phyloP scores from a whole-genome alignment of 2,329 filamentous ascomycete species.

The Sphaerostilbella broomeana region DNA sequence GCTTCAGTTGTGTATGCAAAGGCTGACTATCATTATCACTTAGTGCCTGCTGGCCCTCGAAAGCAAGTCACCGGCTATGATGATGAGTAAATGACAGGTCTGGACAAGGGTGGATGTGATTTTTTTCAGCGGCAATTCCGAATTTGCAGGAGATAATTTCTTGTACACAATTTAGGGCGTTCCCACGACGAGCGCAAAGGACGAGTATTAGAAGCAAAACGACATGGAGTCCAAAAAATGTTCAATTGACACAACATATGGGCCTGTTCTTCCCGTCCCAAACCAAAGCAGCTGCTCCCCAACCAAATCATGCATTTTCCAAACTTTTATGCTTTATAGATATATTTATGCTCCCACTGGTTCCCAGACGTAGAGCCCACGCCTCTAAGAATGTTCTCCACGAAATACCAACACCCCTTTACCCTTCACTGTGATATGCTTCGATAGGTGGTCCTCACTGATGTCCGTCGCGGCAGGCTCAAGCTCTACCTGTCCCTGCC shows the following conservation, averaged over 20 bases:
- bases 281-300: conserved; percentile 2
- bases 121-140: background rate
- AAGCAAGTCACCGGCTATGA: conserved; percentile 56
- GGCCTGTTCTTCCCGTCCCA: background rate
- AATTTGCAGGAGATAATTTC: background rate
- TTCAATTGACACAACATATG: conserved; percentile 8
- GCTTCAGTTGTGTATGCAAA: too few relatives aligned
- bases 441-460: conserved; percentile 7
- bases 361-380: background rate
- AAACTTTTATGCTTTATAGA: conserved; percentile 9
- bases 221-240: conserved; percentile 1
- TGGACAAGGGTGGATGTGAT: conserved; percentile 8
- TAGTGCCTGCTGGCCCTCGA: conserved; percentile 53
- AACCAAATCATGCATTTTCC: conserved; percentile 7
- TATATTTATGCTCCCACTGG: conserved; percentile 4
- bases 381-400: background rate
- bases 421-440: background rate
- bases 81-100: conserved; percentile 36
- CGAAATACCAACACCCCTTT: background rate
- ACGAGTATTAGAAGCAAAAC: background rate
- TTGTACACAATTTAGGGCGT: conserved; percentile 12
- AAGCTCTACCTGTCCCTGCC: conserved; percentile 49
- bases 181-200: conserved; percentile 1
- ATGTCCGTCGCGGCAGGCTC: conserved; percentile 14
- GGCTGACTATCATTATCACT: background rate